These are phyloP conservation scores for Penicillium polonicum DNA, from an alignment of 2,329 filamentous ascomycete species.

Conservation along the genomic window DNA sequence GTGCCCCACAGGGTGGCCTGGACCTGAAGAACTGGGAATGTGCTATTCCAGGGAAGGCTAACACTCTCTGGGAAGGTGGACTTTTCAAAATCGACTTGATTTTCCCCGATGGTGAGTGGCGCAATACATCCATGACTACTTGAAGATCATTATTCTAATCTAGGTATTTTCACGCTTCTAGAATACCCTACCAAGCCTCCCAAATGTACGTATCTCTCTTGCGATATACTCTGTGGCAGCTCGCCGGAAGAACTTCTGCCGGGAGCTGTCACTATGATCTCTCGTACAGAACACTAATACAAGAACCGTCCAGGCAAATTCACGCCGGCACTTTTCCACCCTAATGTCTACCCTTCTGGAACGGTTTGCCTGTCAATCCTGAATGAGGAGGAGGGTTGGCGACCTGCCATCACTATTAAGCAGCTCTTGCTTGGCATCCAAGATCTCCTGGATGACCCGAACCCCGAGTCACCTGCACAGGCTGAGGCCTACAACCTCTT, in stretches of 20 bases:
- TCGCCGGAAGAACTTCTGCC: neutral
- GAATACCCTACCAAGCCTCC: conserved; percentile 98
- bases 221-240: neutral
- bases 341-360: conserved; percentile 96
- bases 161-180: conserved; percentile 40
- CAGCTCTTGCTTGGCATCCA: conserved; percentile 96
- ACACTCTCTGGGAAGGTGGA: conserved; percentile 97
- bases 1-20: conserved; percentile 74
- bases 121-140: conserved; percentile 6
- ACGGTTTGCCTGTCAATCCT: conserved; percentile 96
- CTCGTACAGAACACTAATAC: neutral
- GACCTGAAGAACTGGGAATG: conserved; percentile 97
- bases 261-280: neutral
- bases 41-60: conserved; percentile 90
- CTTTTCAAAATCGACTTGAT: conserved; percentile 90
- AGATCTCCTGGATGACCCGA: conserved; percentile 91
- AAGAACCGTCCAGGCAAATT: conserved; percentile 73
- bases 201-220: conserved; percentile 69
- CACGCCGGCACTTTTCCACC: conserved; percentile 90
- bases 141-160: conserved; percentile 13
- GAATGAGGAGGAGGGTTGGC: conserved; percentile 98
- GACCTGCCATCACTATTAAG: conserved; percentile 97
- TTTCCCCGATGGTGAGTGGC: conserved; percentile 80
- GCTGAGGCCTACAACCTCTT: conserved; percentile 97
- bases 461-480: conserved; percentile 94